These are phyloP conservation scores for Nannochloropsis gaditana DNA, from an alignment of 108 stramenopile species.

Conservation along the genomic window DNA sequence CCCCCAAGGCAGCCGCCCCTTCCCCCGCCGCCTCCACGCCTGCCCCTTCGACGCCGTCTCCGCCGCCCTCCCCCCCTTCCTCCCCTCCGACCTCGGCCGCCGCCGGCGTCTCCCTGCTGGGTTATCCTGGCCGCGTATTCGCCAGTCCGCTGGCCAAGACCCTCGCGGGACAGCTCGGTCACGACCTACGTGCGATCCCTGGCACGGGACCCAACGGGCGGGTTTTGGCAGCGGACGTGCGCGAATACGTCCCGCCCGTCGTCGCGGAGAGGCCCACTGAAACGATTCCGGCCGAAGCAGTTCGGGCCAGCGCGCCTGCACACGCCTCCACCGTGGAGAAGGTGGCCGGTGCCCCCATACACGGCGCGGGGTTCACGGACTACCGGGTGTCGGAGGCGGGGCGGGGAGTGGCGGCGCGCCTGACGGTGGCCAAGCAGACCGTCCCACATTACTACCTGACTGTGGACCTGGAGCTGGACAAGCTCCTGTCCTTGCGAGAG, in stretches of 20 bases:
- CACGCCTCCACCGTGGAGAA: conserved; percentile 22
- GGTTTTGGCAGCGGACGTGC: conserved; percentile 86
- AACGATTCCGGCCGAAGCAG: background rate
- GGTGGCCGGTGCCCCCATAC: conserved; percentile 30
- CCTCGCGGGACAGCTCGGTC: conserved; percentile 30
- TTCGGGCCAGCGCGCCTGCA: conserved; percentile 1
- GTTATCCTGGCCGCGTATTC: conserved; percentile 13
- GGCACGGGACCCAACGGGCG: conserved; percentile 92
- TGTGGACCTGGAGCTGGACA: conserved; percentile 74
- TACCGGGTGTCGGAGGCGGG: background rate
- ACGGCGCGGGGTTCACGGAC: conserved; percentile 30
- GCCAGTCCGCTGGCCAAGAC: conserved; percentile 27
- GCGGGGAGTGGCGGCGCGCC: conserved; percentile 57
- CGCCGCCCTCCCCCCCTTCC: conserved; percentile 36
- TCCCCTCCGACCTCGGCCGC: conserved; percentile 39
- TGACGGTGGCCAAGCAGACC: conserved; percentile 72
- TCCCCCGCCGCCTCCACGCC: conserved; percentile 53
- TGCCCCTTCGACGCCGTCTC: background rate
- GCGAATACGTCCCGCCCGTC: conserved; percentile 60
- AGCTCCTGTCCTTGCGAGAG: conserved; percentile 68
- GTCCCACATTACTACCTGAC: conserved; percentile 97
- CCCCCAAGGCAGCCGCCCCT: conserved; percentile 37
- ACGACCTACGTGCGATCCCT: conserved; percentile 25
- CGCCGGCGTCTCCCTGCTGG: conserved; percentile 47
- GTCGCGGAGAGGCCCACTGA: background rate